Evolutionary conservation across 805 yeast genomes (phyloP).

Genomic region (Kurtzmaniella fragi): DNA sequence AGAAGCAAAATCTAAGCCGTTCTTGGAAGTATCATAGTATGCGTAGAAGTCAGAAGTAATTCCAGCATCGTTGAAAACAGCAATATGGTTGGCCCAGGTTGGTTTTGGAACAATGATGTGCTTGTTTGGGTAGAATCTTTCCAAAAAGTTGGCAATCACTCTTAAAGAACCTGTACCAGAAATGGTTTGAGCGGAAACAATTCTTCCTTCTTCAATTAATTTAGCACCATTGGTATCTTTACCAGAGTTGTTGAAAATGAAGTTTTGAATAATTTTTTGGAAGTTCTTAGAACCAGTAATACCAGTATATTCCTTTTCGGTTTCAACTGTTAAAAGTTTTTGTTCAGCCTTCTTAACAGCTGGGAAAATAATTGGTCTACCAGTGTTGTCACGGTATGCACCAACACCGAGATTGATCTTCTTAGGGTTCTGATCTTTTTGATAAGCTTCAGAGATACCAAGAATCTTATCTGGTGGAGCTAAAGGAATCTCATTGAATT

Average conservation of each 20-base stretch:
- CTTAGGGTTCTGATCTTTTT: conserved; percentile 53
- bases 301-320: conserved; percentile 81
- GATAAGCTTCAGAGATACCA: conserved; percentile 73
- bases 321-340: conserved; percentile 41
- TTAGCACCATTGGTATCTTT: conserved; percentile 50
- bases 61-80: conserved; percentile 74
- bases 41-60: conserved; percentile 57
- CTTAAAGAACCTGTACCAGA: conserved; percentile 95
- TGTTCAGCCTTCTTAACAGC: conserved; percentile 64
- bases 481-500: conserved; percentile 34
- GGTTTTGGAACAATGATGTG: conserved; percentile 76
- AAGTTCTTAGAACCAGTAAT: conserved; percentile 74
- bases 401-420: conserved; percentile 77
- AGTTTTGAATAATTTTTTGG: conserved; percentile 60
- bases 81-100: conserved; percentile 91
- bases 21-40: conserved; percentile 61
- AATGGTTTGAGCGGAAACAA: conserved; percentile 82
- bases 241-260: conserved; percentile 60
- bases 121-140: conserved; percentile 49
- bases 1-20: conserved; percentile 61
- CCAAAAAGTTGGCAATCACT: conserved; percentile 74
- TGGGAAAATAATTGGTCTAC: conserved; percentile 86
- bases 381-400: conserved; percentile 86
- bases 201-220: conserved; percentile 55
- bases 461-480: conserved; percentile 84